Evolutionary conservation across 2,329 filamentous ascomycete genomes (phyloP), one percentile per base, ranked within the genome.

Genomic region (Shiraia bambusicola): DNA sequence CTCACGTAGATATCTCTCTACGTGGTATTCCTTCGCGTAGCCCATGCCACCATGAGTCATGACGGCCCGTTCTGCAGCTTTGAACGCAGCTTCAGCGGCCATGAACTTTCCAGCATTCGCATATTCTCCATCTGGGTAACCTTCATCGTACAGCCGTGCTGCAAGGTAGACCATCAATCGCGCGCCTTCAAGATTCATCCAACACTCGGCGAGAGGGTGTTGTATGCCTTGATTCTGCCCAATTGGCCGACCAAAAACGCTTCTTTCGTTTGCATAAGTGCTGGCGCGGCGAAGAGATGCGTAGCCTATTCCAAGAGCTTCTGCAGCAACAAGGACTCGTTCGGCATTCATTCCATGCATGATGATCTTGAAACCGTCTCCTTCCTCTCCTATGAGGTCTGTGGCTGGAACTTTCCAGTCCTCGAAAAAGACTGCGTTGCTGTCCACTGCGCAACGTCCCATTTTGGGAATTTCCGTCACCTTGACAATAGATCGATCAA

Each of bases 391-490:
- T 29, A 94, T 80, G 0, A 92, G 71, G 0, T 81, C 74, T 28
- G 80, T 74, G 0, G 76, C 76, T 0, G 84, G 80, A 11, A 93
- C 80, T 3, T 69, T 65, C 65, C 91, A 94, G 52, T 84, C 80
- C 65, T 93, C 87, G 63, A 94, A 93, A 67, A 94, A 94, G 1
- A 94, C 85, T 61, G 93, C 87, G 53, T 94, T 94, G 1, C 88
- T 87, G 57, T 93, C 88, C 1, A 94, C 82, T 0, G 87, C 87
- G 10, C 87, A 75, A 0, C 87, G 86, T 7, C 89, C 89, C 87
- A 94, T 93, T 66, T 94, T 94, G 67, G 80, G 83, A 55, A 94
- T 94, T 59, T 73, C 80, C 30, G 80, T 80, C 60, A 93, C 72
- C 8, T 85, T 79, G 1, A 92, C 71, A 0, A 80, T 79, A 0